These are phyloP conservation scores for Prunus persica DNA, from an alignment of 306 rosid genomes.

Conservation along the genomic window DNA sequence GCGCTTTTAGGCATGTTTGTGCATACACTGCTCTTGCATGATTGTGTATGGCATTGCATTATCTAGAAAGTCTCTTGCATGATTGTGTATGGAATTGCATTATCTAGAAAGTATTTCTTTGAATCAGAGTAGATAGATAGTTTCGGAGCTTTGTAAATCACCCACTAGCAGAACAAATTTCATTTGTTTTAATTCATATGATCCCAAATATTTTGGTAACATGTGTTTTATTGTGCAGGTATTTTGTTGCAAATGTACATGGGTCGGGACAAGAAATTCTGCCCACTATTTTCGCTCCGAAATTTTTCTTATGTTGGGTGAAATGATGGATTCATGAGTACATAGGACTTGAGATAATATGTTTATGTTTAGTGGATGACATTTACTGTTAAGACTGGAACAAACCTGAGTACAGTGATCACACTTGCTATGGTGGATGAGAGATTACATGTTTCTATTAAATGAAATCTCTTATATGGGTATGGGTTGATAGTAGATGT, in stretches of 20 bases:
- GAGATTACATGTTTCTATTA: constrained; percentile 18
- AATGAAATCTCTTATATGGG: constrained; percentile 1
- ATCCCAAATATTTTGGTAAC: constrained; percentile 16
- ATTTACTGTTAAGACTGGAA: constrained; percentile 23
- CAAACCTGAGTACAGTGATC: constrained; percentile 20
- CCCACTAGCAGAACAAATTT: neutral
- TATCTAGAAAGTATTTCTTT: no score
- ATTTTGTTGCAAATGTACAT: constrained; percentile 41
- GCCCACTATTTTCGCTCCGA: constrained; percentile 34
- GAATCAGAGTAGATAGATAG: neutral
- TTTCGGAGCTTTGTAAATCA: neutral
- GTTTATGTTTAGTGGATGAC: constrained; percentile 32
- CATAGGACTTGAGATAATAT: constrained; percentile 29
- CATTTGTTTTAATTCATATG: neutral
- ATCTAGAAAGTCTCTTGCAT: no score
- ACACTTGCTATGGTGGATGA: constrained; percentile 38
- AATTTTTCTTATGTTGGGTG: constrained; percentile 27
- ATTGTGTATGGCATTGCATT: no score
- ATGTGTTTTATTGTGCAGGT: constrained; percentile 45
- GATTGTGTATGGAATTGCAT: no score
- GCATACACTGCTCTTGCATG: no score
- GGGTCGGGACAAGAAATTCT: constrained; percentile 44
- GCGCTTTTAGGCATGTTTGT: no score
- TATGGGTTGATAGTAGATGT: constrained; percentile 4
- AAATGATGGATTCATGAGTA: constrained; percentile 42